Base-by-base conservation (phyloP, 2,329 filamentous ascomycete genomes). In the Talaromyces sp. region DNA sequence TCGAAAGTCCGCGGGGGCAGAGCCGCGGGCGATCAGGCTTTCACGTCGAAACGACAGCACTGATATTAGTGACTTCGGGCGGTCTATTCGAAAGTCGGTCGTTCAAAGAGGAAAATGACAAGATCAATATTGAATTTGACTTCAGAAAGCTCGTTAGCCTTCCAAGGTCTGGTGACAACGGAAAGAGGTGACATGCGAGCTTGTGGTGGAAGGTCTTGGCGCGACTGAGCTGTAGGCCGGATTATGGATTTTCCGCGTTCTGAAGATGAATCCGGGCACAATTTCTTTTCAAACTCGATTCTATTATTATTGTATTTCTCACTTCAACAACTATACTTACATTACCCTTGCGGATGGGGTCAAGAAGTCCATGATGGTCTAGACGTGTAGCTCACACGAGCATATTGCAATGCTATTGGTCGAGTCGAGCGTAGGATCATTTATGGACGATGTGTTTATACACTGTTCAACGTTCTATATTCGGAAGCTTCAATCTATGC, bases 181-280 rank as follows among this genome's bases (percentile, higher is more conserved):
- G 56, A 45, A 29, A 45, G 56, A 40, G 56, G 15, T 59, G 56
- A 45, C 56, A 45, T 31, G n/a, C 38, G 36, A 59, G 56, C 56
- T 58, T 45, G 38, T 59, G 36, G 54, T 58, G 54, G 27, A 40
- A 43, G 10, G 56, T 56, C 56, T 59, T 59, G 56, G 56, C 56
- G 56, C 34, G 56, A 45, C 13, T 40, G 38, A 59, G 56, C 22
- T 59, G 56, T 59, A 25, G 0, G 13, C 25, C 56, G 56, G 56
- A 59, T 59, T 45, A 59, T 45, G 17, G 56, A 59, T 59, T 27
- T 59, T 59, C 56, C 56, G 56, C 22, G 1, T 10, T 34, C n/a
- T 15, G 17, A 27, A 15, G 15, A 59, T n/a, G 54, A 40, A 40
- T 58, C 36, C 13, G 36, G 56, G 29, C 13, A 34, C 29, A 51